These are phyloP conservation scores for Yarrowia deformans DNA, from an alignment of 805 yeast species.

Conservation along the genomic window DNA sequence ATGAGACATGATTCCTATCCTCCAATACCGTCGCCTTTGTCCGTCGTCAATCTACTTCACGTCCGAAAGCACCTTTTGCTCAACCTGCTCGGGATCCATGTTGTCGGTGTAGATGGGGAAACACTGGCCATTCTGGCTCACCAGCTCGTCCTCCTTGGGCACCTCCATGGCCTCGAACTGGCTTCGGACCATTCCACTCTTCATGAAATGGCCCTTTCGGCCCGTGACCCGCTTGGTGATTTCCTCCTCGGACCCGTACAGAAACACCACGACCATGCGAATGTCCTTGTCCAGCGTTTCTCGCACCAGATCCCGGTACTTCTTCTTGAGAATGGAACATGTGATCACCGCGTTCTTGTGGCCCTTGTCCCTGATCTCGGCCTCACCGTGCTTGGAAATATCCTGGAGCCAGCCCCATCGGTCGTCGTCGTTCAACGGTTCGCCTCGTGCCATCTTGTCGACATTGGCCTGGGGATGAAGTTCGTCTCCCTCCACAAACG, in stretches of 20 bases:
- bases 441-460: slow-evolving; percentile 80
- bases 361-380: slow-evolving; percentile 47
- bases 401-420: slow-evolving; percentile 86
- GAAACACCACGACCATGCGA: slow-evolving; percentile 55
- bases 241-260: slow-evolving; percentile 69
- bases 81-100: background rate
- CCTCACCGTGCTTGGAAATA: slow-evolving; percentile 55
- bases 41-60: background rate
- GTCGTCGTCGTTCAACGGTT: slow-evolving; percentile 87
- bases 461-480: slow-evolving; percentile 77
- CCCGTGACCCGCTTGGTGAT: slow-evolving; percentile 64
- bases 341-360: slow-evolving; percentile 59
- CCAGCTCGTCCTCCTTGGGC: slow-evolving; percentile 54
- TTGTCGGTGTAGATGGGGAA: slow-evolving; percentile 15
- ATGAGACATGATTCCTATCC: no score
- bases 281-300: slow-evolving; percentile 50
- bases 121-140: slow-evolving; percentile 6
- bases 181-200: slow-evolving; percentile 78
- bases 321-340: slow-evolving; percentile 83
- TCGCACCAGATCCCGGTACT: slow-evolving; percentile 71
- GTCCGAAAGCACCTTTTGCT: background rate
- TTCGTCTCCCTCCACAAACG: slow-evolving; percentile 85
- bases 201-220: slow-evolving; percentile 87
- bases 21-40: background rate
- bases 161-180: slow-evolving; percentile 79